Conservation (phyloP, 1,139 yeast genomes). For the Taphrina pruni region DNA sequence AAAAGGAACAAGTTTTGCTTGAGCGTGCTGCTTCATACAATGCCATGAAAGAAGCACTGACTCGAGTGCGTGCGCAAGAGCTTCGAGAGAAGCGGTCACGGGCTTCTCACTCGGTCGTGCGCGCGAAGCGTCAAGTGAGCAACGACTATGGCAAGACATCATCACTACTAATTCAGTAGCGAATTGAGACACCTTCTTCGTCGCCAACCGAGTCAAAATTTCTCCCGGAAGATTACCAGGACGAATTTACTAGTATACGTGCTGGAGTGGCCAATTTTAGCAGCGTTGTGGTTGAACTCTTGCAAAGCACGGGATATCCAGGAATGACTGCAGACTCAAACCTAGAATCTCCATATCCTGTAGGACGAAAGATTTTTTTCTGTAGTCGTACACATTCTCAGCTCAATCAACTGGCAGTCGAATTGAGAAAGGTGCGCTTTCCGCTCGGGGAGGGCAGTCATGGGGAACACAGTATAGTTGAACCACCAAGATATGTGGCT, state of each 20-base stretch:
- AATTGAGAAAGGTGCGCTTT: constrained; percentile 66
- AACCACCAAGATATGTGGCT: constrained; percentile 55
- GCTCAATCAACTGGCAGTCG: constrained; percentile 77
- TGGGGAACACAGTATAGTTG: constrained; percentile 48
- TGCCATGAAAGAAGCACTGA: constrained; percentile 55
- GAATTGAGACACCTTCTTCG: too few relatives aligned
- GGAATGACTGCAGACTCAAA: not conserved
- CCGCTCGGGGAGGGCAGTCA: constrained; percentile 60
- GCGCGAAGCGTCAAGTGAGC: constrained; percentile 1
- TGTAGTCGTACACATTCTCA: constrained; percentile 94
- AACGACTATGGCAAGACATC: too few relatives aligned
- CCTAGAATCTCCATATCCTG: not conserved
- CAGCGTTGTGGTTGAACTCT: constrained; percentile 1
- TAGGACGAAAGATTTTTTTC: constrained; percentile 56
- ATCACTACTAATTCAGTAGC: too few relatives aligned
- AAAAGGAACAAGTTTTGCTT: constrained; percentile 49
- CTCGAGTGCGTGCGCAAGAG: constrained; percentile 47
- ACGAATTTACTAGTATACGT: not conserved
- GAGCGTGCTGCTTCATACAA: constrained; percentile 47
- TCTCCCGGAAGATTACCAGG: not conserved
- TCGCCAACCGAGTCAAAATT: not conserved
- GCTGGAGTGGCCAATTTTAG: not conserved
- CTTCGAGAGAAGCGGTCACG: not conserved
- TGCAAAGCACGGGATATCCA: constrained; percentile 5
- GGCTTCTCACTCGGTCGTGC: not conserved